Conservation (phyloP, 2,329 filamentous ascomycete species). For the Penicillium brasilianum region DNA sequence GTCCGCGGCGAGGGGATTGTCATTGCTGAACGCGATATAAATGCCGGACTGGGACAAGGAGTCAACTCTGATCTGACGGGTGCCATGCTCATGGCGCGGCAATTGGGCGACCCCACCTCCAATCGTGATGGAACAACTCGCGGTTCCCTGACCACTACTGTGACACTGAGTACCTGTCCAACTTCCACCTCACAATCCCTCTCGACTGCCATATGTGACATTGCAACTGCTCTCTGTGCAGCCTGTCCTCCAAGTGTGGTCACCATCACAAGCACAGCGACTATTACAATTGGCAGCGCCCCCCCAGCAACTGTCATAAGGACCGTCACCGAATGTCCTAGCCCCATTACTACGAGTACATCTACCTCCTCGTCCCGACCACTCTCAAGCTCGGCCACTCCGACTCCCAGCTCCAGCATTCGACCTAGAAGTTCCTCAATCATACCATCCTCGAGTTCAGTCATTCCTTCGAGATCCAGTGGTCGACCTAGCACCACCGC, state of each 20-base stretch:
- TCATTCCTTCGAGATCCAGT: background rate
- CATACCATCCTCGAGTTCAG: background rate
- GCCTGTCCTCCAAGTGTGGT: slow-evolving; percentile 13
- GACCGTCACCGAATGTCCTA: background rate
- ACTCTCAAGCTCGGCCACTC: background rate
- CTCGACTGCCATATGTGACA: slow-evolving; percentile 8
- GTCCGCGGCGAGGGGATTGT: slow-evolving; percentile 16
- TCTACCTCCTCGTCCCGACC: background rate
- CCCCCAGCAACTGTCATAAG: background rate
- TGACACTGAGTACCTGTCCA: background rate
- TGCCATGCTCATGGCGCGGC: slow-evolving; percentile 11
- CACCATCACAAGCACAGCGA: background rate
- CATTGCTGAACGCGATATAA: slow-evolving; percentile 5
- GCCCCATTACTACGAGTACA: background rate
- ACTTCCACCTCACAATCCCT: slow-evolving; percentile 5
- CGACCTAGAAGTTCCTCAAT: background rate
- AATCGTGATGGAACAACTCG: background rate
- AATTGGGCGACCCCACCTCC: too few relatives aligned
- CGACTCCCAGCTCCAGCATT: background rate
- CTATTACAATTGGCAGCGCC: background rate
- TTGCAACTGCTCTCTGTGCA: slow-evolving; percentile 23
- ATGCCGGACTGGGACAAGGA: slow-evolving; percentile 7
- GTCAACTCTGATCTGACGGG: slow-evolving; percentile 10
- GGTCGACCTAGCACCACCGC: background rate
- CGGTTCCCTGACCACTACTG: background rate